Evolutionary conservation across 1,284 basidiomycete species (phyloP).

Genomic region (Rhodotorula sp.): DNA sequence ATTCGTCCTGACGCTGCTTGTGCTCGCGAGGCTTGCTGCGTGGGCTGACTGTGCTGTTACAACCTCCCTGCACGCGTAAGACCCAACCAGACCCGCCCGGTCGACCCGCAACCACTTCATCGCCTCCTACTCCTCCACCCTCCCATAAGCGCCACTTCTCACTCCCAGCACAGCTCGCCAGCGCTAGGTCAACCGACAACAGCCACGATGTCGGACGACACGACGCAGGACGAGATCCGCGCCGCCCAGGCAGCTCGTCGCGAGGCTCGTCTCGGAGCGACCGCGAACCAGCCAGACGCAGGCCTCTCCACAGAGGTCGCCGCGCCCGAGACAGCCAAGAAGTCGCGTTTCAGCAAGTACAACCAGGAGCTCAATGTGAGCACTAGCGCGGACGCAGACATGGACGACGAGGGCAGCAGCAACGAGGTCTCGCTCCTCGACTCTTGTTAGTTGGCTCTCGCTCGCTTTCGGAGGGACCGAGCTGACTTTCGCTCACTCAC

Average conservation of each 20-base stretch:
- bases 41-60: not conserved
- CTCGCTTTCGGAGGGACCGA: accelerated
- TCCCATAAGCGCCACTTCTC: not conserved
- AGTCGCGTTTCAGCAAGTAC: conserved; percentile 28
- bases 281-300: conserved; percentile 15
- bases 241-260: conserved; percentile 30
- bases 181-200: not conserved
- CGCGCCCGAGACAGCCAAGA: conserved; percentile 11
- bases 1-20: too few relatives aligned
- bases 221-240: conserved; percentile 34
- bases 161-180: not conserved
- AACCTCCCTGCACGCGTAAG: too few relatives aligned
- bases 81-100: too few relatives aligned
- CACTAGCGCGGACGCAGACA: conserved; percentile 12
- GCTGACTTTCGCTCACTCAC: not conserved
- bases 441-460: conserved; percentile 22
- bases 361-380: conserved; percentile 20
- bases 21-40: not conserved
- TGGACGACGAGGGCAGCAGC: conserved; percentile 24
- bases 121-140: not conserved
- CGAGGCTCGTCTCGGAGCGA: conserved; percentile 15
- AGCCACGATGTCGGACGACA: conserved; percentile 22
- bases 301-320: conserved; percentile 6
- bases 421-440: conserved; percentile 23
- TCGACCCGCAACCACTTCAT: too few relatives aligned